phyloP scores from a whole-genome alignment of 164 flowering plant genomes.

The Magnolia kwangsiensis region DNA sequence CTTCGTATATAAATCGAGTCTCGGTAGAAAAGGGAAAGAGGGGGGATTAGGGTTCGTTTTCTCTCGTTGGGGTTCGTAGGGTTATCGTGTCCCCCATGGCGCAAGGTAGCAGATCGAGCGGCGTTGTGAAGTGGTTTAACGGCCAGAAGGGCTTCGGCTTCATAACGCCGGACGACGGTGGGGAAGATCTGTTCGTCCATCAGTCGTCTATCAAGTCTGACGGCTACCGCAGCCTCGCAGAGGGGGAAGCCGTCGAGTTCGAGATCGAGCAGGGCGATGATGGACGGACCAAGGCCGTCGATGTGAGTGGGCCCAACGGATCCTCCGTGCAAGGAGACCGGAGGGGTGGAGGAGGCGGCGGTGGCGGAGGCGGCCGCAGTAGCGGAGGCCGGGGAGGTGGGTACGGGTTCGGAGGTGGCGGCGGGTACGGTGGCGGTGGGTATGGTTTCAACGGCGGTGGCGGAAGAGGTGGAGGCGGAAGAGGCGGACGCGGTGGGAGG shows the following conservation, averaged over 20 bases:
- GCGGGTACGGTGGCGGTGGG: constrained; percentile 28
- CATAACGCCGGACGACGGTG: constrained; percentile 80
- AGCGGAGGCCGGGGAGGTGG: constrained; percentile 29
- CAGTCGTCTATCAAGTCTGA: constrained; percentile 77
- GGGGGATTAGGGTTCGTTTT: constrained; percentile 9
- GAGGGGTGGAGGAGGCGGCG: constrained; percentile 32
- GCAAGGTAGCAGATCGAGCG: constrained; percentile 31
- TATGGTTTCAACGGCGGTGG: constrained; percentile 34
- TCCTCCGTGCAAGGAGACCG: constrained; percentile 45
- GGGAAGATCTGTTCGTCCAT: constrained; percentile 93
- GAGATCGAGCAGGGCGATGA: constrained; percentile 45
- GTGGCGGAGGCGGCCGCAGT: constrained; percentile 35
- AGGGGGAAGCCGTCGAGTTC: constrained; percentile 75
- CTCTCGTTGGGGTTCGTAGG: background rate
- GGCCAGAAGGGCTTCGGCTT: constrained; percentile 81
- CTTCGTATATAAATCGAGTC: background rate
- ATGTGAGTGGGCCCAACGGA: constrained; percentile 78
- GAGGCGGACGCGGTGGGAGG: constrained; percentile 34
- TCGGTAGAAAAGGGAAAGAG: background rate
- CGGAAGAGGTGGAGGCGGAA: constrained; percentile 33
- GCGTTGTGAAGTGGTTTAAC: constrained; percentile 87
- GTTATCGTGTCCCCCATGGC: constrained; percentile 20
- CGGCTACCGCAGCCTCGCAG: constrained; percentile 78
- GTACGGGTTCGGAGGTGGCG: constrained; percentile 27
- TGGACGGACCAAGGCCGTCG: constrained; percentile 79